Conservation (phyloP, 129 eudicot species). For the Flaveria brownii region DNA sequence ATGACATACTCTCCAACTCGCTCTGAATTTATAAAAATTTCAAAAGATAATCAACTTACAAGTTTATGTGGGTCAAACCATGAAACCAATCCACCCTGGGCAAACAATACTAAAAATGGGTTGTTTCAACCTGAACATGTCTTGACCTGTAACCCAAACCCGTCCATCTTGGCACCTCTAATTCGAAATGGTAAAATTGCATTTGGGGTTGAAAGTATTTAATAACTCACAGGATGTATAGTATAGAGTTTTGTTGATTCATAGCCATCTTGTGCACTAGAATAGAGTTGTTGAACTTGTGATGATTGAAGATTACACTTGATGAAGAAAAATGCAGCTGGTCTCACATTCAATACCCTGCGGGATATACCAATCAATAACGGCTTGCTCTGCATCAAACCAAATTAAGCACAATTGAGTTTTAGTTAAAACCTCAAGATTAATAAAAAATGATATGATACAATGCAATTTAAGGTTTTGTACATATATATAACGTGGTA, state of each 20-base stretch:
- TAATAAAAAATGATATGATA: background rate
- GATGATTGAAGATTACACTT: slow-evolving; percentile 76
- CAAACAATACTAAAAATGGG: background rate
- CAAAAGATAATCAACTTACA: background rate
- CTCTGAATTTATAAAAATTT: slow-evolving; percentile 39
- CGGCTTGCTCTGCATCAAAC: slow-evolving; percentile 59
- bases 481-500: background rate
- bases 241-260: slow-evolving; percentile 84
- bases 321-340: slow-evolving; percentile 96
- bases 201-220: background rate
- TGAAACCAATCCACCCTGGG: background rate
- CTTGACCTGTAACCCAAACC: background rate
- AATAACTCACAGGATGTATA: slow-evolving; percentile 58
- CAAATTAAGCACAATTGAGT: background rate
- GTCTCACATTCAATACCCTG: slow-evolving; percentile 80
- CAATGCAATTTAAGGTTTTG: background rate
- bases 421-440: background rate
- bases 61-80: background rate
- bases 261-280: slow-evolving; percentile 80
- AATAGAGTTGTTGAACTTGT: slow-evolving; percentile 70
- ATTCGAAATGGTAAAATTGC: background rate
- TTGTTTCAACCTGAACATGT: background rate
- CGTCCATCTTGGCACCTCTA: background rate
- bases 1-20: slow-evolving; percentile 59
- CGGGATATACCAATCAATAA: slow-evolving; percentile 87